phyloP scores from a whole-genome alignment of 768 basidiomycete species.

The Russula sp. region DNA sequence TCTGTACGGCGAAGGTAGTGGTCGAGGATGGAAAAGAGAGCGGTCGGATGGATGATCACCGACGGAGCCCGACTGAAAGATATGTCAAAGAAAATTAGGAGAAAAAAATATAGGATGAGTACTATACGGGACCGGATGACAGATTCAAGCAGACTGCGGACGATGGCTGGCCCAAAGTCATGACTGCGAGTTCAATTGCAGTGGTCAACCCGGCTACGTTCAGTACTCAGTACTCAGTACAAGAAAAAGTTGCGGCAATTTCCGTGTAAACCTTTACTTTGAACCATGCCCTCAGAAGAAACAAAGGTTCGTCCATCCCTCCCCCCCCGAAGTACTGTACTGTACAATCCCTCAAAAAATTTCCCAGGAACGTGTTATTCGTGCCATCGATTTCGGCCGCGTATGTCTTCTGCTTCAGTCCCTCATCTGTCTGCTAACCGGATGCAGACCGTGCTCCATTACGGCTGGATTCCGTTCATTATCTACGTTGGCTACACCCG shows the following conservation, averaged over 20 bases:
- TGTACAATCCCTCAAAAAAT: background rate
- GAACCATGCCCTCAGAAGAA: conserved; percentile 80
- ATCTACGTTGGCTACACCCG: conserved; percentile 93
- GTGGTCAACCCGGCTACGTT: too few relatives aligned
- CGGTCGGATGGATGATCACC: conserved; percentile 85
- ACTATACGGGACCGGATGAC: conserved; percentile 33
- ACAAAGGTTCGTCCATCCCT: conserved; percentile 63
- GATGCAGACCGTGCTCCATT: conserved; percentile 79
- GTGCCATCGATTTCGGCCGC: conserved; percentile 73
- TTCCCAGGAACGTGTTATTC: conserved; percentile 71
- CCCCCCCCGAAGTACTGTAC: background rate
- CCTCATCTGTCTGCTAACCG: conserved; percentile 4
- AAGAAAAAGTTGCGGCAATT: conserved; percentile 12
- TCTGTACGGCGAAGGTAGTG: conserved; percentile 89
- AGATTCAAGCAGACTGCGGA: conserved; percentile 41
- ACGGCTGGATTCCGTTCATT: conserved; percentile 94
- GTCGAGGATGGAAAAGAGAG: conserved; percentile 91
- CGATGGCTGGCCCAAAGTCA: conserved; percentile 43
- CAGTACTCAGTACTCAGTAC: too few relatives aligned
- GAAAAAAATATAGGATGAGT: background rate
- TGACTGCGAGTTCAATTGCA: conserved; percentile 23
- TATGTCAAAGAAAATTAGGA: background rate
- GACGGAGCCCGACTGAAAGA: conserved; percentile 56
- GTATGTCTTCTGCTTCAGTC: conserved; percentile 38
- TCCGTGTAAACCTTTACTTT: conserved; percentile 32